Base-by-base conservation (phyloP, 441 rosid genomes). In the Heliophila coronopifolia region DNA sequence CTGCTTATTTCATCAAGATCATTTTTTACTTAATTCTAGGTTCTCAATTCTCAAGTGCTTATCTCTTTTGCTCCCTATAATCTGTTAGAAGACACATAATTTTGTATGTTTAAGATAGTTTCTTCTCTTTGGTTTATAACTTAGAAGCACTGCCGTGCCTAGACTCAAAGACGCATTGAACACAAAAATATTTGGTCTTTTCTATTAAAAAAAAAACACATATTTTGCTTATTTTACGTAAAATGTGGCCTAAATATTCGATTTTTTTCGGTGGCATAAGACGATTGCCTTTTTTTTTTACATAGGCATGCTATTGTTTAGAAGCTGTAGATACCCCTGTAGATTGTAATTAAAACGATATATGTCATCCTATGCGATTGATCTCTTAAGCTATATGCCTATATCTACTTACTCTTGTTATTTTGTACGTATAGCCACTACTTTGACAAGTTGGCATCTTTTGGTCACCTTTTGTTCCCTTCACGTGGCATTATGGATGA, bases 391-490 rank as follows among this genome's bases (percentile, higher is more conserved):
- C 51, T 40, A 14, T 35, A 3, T 57, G 39, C 17, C 51, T 40
- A 14, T 35, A 3, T 57, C 33, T 58, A 12, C 56, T 59, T 30
- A 66, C 28, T 53, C 26, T 53, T 59, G 55, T 54, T 20, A n/a
- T 34, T 13, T 61, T 63, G 36, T 24, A 53, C 36, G 12, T 62
- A 54, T 83, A 92, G 99, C 99, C 40, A 92, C 99, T 43, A 92
- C 99, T 36, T 73, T 92, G 86, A 92, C 99, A 28, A 92, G 99
- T 77, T 92, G 97, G 99, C 99, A 92, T 77, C 99, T 92, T 36
- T 65, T 92, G 69, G 99, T 92, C 52, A 92, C 99, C 0, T 92
- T 92, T 79, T 88, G 97, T 65, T 92, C 97, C 41, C 99, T 92
- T 73, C 99, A 88, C 49, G 90, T 80, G 65, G 99, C 99, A 39